A percentile compares a stretch with the other conserved stretches of the same genome.
Conservation (phyloP, 2,329 filamentous ascomycete species). For the Fusarium illudens region DNA sequence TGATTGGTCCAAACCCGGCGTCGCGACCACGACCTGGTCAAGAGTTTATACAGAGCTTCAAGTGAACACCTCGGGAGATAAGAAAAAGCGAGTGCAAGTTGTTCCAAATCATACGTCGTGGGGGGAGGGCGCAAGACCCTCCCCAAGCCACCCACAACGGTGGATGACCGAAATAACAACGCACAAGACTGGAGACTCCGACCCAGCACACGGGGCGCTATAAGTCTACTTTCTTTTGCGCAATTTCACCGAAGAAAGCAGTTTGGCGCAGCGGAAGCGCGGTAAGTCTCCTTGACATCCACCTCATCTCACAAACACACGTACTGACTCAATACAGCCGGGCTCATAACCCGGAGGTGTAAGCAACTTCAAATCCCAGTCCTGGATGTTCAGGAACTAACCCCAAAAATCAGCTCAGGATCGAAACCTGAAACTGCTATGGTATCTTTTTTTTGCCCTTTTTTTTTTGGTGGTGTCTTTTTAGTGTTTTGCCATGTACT, state of each 20-base stretch:
- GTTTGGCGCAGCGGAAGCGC: constrained; percentile 37
- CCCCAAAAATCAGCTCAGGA: constrained; percentile 13
- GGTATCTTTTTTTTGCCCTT: background rate
- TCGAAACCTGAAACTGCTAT: constrained; percentile 35
- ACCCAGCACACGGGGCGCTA: too few relatives aligned
- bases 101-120: background rate
- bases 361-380: background rate
- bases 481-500: too few relatives aligned
- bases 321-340: constrained; percentile 22
- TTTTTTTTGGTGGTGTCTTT: too few relatives aligned
- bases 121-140: background rate
- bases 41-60: background rate
- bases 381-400: background rate
- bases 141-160: background rate
- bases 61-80: background rate
- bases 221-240: background rate
- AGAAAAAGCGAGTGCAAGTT: background rate
- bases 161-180: background rate
- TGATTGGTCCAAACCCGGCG: too few relatives aligned
- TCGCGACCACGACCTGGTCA: too few relatives aligned
- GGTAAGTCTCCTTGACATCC: constrained; percentile 17
- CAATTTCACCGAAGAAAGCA: constrained; percentile 20
- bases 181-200: background rate
- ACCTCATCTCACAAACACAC: background rate
- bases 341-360: constrained; percentile 37